Evolutionary conservation across 192 early-diverging fungal genomes (phyloP).

Genomic region (Radiomyces spectabilis): DNA sequence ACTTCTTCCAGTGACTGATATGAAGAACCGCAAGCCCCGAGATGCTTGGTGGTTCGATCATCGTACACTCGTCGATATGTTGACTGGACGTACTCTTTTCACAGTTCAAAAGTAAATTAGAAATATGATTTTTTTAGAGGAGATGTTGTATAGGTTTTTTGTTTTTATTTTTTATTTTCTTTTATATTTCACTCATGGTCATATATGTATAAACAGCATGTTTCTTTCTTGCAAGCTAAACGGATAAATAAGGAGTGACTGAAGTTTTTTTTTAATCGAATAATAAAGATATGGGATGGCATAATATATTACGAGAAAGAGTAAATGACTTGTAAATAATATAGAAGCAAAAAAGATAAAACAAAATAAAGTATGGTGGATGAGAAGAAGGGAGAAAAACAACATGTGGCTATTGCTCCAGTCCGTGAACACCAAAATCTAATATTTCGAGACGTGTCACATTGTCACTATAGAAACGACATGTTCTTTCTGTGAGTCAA

Average conservation of each 20-base stretch:
- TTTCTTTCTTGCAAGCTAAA: background rate
- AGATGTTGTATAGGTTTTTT: background rate
- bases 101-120: background rate
- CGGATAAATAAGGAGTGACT: too few relatives aligned
- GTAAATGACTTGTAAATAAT: background rate
- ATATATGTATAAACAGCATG: background rate
- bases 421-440: constrained; percentile 58
- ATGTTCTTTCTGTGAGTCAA: too few relatives aligned
- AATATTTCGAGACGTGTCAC: constrained; percentile 78
- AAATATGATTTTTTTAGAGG: background rate
- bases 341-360: background rate
- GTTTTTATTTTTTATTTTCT: background rate
- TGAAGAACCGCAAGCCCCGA: constrained; percentile 66
- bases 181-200: background rate
- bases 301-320: too few relatives aligned
- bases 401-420: constrained; percentile 35
- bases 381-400: too few relatives aligned
- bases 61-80: constrained; percentile 13
- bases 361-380: constrained; percentile 3
- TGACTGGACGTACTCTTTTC: constrained; percentile 16
- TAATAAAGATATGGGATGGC: background rate
- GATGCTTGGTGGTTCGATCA: constrained; percentile 60
- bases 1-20: constrained; percentile 67
- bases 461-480: constrained; percentile 16
- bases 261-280: too few relatives aligned